These are phyloP conservation scores for Esteya vermicola DNA, from an alignment of 2,329 filamentous ascomycete genomes.

Conservation along the genomic window DNA sequence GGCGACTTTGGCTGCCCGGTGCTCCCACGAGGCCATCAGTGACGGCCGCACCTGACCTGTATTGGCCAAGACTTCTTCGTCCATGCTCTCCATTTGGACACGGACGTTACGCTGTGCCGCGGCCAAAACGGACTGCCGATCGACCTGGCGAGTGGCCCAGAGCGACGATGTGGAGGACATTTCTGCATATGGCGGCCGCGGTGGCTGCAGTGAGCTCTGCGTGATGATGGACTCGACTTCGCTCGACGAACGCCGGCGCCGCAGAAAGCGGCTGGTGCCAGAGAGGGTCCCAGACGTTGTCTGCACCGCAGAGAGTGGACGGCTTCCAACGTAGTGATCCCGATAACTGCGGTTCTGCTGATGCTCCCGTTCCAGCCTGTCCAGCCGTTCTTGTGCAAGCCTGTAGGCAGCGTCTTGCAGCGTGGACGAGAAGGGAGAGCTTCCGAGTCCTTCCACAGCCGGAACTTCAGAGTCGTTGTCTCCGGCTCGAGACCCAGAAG, in stretches of 20 bases:
- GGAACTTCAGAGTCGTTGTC: conserved; percentile 14
- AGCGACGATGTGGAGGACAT: too few relatives aligned
- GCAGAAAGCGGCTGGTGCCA: conserved; percentile 18
- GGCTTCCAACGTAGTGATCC: conserved; percentile 53
- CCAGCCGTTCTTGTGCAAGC: conserved; percentile 68
- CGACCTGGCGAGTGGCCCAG: conserved; percentile 56
- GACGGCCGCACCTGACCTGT: conserved; percentile 60
- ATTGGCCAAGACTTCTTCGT: conserved; percentile 62
- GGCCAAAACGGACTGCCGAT: conserved; percentile 62
- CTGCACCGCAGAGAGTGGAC: conserved; percentile 15
- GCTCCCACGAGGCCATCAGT: conserved; percentile 63
- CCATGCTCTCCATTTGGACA: conserved; percentile 62
- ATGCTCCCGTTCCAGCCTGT: conserved; percentile 63
- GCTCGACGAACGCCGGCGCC: conserved; percentile 48
- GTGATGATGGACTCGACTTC: conserved; percentile 31
- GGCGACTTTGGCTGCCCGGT: conserved; percentile 57
- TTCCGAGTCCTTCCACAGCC: conserved; percentile 15
- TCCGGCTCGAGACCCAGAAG: background rate
- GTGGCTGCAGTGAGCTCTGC: too few relatives aligned
- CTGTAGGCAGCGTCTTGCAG: conserved; percentile 81
- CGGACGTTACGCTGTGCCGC: conserved; percentile 79
- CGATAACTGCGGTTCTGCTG: conserved; percentile 49
- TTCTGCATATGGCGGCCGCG: too few relatives aligned
- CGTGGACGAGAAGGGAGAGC: conserved; percentile 33
- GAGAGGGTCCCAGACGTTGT: background rate